Evolutionary conservation across 2,329 filamentous ascomycete species (phyloP), one percentile per base, ranked within the genome.

Genomic region (Pseudovirgaria hyperparasitica): DNA sequence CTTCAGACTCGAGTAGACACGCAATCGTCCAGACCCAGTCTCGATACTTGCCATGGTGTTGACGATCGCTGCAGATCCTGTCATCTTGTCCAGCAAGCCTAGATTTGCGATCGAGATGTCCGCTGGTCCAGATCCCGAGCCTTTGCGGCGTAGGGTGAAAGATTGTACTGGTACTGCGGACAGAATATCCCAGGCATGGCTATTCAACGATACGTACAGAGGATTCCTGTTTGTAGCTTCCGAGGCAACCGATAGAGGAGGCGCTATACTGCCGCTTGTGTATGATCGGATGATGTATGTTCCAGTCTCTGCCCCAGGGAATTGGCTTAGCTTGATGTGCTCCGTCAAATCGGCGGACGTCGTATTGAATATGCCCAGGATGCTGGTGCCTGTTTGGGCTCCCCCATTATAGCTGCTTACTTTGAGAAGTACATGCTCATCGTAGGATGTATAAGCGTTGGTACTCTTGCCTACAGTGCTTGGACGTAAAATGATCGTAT

Each of bases 1-100:
- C 48, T 92, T 94, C 22, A 94, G 48, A 9, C 66, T 70, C 1
- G 78, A 70, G 41, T 73, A 71, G 9, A 92, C 55, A 6, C 71
- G 54, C 12, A 90, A 55, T 10, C 72, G 60, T 1, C 73, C 72
- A 30, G 71, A 76, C 4, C 32, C 34, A 6, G 65, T 59, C 19
- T 67, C 55, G 39, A 75, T 48, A 18, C 65, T 66, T 23, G 76
- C 65, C 16, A 68, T 63, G n/a, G 62, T 75, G 19, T 62, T 64
- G 1, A 77, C 59, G 6, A 93, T 66, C 0, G 84, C 85, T 1
- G 82, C 85, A 1, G 77, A 73, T 1, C 85, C 87, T 0, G 84
- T 84, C 81, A 96, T 92, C 53, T 94, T 93, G 2, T 70, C 79
- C 4, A 92, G 38, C 2, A 96, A 60, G 1, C 87, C 87, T 1